Percentiles rank a stretch among this genome's conserved stretches.
phyloP scores from a whole-genome alignment of 2,329 filamentous ascomycete genomes.

The Pseudofabraea citricarpa region DNA sequence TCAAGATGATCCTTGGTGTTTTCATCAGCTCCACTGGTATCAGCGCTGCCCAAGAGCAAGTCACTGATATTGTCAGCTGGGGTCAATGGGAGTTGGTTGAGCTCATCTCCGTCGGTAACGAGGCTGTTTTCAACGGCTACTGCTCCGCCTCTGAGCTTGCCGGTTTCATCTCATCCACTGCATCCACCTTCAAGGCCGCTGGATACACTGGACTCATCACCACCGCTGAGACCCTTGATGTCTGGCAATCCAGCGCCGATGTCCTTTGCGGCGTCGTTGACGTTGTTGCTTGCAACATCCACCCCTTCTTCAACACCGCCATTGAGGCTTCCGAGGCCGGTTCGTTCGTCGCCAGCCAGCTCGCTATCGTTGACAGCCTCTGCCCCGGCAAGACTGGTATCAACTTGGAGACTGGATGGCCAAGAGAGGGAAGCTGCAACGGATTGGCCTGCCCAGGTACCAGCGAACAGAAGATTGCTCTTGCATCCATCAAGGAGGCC shows the following conservation, averaged over 20 bases:
- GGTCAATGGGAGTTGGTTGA: slow-evolving; percentile 70
- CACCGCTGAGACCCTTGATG: slow-evolving; percentile 79
- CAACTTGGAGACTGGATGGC: slow-evolving; percentile 92
- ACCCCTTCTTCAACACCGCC: slow-evolving; percentile 86
- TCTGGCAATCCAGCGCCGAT: slow-evolving; percentile 60
- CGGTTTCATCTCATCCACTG: slow-evolving; percentile 64
- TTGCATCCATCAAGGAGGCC: slow-evolving; percentile 62
- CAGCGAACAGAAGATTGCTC: slow-evolving; percentile 64
- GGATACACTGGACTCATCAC: slow-evolving; percentile 74
- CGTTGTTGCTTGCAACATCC: slow-evolving; percentile 79
- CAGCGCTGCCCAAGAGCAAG: slow-evolving; percentile 60
- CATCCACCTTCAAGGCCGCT: slow-evolving; percentile 52
- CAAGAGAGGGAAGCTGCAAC: slow-evolving; percentile 63
- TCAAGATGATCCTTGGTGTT: slow-evolving; percentile 83
- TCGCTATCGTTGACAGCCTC: slow-evolving; percentile 62
- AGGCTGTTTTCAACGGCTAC: slow-evolving; percentile 75
- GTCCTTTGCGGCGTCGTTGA: slow-evolving; percentile 71
- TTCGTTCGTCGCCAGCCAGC: slow-evolving; percentile 68
- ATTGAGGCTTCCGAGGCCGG: slow-evolving; percentile 63
- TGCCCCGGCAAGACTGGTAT: slow-evolving; percentile 70
- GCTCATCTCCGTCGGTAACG: slow-evolving; percentile 85
- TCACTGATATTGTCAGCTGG: slow-evolving; percentile 68
- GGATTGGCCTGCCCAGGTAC: slow-evolving; percentile 65
- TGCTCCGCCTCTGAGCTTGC: slow-evolving; percentile 60
- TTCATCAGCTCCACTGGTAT: slow-evolving; percentile 65